A percentile compares a stretch with the other conserved stretches of the same genome.
Evolutionary conservation across 805 yeast species (phyloP).

Genomic region (Wickerhamiella nectarea): DNA sequence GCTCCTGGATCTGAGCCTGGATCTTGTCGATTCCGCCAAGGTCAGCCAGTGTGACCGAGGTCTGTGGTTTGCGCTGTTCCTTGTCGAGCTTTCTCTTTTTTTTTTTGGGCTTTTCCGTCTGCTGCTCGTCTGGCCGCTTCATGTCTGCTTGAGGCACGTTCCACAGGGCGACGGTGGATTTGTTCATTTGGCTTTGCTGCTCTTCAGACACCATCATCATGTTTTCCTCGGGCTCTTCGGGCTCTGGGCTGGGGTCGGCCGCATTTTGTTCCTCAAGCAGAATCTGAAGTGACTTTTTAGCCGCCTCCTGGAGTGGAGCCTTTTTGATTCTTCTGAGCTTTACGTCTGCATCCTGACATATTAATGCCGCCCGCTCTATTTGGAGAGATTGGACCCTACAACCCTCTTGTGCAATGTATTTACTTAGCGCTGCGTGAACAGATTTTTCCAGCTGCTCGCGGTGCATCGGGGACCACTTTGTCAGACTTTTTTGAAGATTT

Average conservation of each 20-base stretch:
- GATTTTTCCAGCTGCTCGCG: conserved; percentile 14
- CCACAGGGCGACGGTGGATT: conserved; percentile 66
- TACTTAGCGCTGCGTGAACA: conserved; percentile 21
- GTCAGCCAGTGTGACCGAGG: conserved; percentile 50
- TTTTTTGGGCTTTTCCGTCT: conserved; percentile 9
- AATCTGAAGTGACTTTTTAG: conserved; percentile 43
- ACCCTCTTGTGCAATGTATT: conserved; percentile 28
- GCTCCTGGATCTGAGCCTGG: conserved; percentile 75
- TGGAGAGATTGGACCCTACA: conserved; percentile 21
- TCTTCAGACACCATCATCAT: conserved; percentile 43
- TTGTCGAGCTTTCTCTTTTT: conserved; percentile 18
- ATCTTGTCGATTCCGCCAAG: conserved; percentile 84
- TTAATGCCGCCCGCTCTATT: conserved; percentile 16
- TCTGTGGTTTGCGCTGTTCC: conserved; percentile 40
- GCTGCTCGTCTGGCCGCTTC: conserved; percentile 7
- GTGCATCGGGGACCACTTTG: too few relatives aligned
- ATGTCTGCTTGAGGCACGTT: conserved; percentile 18
- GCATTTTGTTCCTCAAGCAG: conserved; percentile 41
- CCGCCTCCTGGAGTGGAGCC: conserved; percentile 44
- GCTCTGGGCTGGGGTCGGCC: neutral
- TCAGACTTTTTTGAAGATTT: too few relatives aligned
- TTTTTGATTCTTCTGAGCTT: conserved; percentile 59
- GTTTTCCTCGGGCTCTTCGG: conserved; percentile 24
- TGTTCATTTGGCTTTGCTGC: conserved; percentile 60
- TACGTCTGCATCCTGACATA: conserved; percentile 49